A percentile compares a stretch with the other conserved stretches of the same genome.
Conservation (phyloP, 2,329 filamentous ascomycete genomes). For the Colletotrichum liriopes region DNA sequence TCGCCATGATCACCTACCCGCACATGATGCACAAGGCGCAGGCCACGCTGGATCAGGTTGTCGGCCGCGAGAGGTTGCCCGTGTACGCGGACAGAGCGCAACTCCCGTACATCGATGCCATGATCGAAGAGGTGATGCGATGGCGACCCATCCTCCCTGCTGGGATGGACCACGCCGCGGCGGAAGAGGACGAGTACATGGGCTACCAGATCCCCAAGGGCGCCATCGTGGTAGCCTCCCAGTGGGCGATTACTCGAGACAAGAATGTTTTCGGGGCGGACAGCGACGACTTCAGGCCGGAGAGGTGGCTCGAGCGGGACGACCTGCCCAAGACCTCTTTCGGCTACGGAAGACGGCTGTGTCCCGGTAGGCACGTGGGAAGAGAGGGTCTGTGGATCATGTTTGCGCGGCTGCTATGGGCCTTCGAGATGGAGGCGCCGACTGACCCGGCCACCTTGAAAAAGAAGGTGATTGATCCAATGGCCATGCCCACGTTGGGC, state of each 20-base stretch:
- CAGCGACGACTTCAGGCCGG: slow-evolving; percentile 61
- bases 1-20: slow-evolving; percentile 48
- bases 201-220: slow-evolving; percentile 51
- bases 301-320: slow-evolving; percentile 61
- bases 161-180: slow-evolving; percentile 56
- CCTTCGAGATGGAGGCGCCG: slow-evolving; percentile 56
- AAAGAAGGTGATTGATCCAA: slow-evolving; percentile 11
- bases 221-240: slow-evolving; percentile 57
- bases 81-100: slow-evolving; percentile 46
- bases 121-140: slow-evolving; percentile 51
- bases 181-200: slow-evolving; percentile 48
- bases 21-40: slow-evolving; percentile 55
- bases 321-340: slow-evolving; percentile 51
- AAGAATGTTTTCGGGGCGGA: slow-evolving; percentile 60
- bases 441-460: background rate
- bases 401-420: slow-evolving; percentile 65
- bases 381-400: slow-evolving; percentile 61
- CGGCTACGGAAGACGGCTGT: slow-evolving; percentile 58
- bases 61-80: slow-evolving; percentile 50
- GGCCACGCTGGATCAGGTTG: slow-evolving; percentile 56
- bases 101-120: slow-evolving; percentile 50
- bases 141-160: slow-evolving; percentile 53
- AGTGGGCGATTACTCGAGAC: slow-evolving; percentile 58
- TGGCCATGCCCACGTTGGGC: background rate
- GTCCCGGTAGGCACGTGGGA: slow-evolving; percentile 62